Evolutionary conservation across 139 green algal species (phyloP), one percentile per base, ranked within the genome.

Genomic region (Haematococcus sp.): DNA sequence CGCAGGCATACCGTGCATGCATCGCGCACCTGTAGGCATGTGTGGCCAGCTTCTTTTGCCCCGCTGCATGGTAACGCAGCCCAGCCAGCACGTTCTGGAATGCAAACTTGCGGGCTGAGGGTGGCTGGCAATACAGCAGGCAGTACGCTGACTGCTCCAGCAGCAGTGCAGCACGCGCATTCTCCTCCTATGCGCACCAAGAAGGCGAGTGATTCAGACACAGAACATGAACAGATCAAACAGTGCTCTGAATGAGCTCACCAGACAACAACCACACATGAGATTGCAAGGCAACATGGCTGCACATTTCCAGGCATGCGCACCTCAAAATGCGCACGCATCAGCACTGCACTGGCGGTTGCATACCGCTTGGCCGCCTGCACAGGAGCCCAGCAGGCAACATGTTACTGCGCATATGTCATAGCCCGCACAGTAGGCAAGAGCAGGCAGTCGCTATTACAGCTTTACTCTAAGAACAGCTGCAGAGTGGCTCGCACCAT

Each of bases 1-100:
- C n/a, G n/a, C n/a, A n/a, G n/a, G n/a, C n/a, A n/a, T n/a, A n/a
- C n/a, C n/a, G n/a, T n/a, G n/a, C n/a, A n/a, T n/a, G n/a, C 40
- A 11, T 7, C 3, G 23, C 74, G 35, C 61, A 82, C 78, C 70
- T 81, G 87, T 98, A 98, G 4, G 80, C 87, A 22, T 88, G 84
- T 16, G 88, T 69, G 32, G 88, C 87, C 33, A 97, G 84, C 17
- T 70, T 65, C 28, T 81, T 79, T 77, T 92, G 89, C 9, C 68
- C 74, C 13, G 78, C 81, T 33, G 83, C 74, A 72, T 92, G 86
- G 85, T 91, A 98, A 32, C 92, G 83, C 73, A 98, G 87, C 11
- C 90, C 94, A 1, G 94, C 92, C 59, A 98, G 89, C 33, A 98
- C 93, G 65, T 95, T 85, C 51, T 95, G 84, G 78, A 98, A 98